phyloP scores from a whole-genome alignment of 106 monocot genomes.

The Acanthochlamys bracteata region DNA sequence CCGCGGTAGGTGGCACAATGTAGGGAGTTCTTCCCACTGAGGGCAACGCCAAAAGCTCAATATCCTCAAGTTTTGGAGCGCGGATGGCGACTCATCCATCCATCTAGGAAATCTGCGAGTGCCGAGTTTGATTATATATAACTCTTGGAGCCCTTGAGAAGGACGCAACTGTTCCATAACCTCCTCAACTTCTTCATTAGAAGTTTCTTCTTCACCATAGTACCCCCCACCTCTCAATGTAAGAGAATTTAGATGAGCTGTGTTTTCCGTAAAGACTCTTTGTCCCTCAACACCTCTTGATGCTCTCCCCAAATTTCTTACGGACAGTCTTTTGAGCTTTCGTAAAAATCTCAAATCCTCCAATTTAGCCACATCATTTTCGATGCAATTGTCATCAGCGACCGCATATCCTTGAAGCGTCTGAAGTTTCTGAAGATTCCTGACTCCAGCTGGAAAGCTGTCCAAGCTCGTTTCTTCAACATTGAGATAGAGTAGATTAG shows the following conservation, averaged over 20 bases:
- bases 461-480: constrained; percentile 4
- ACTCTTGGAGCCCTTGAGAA: too few species aligned
- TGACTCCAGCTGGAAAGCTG: constrained; percentile 16
- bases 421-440: constrained; percentile 15
- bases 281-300: neutral
- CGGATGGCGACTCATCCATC: too few species aligned
- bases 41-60: too few species aligned
- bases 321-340: neutral
- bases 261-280: neutral
- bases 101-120: too few species aligned
- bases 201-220: neutral
- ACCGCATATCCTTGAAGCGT: constrained; percentile 5
- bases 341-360: constrained; percentile 1
- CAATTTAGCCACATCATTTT: constrained; percentile 3
- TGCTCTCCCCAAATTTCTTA: constrained; percentile 15
- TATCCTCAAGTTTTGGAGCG: too few species aligned
- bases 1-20: too few species aligned
- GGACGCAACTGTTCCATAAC: too few species aligned
- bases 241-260: neutral
- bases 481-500: constrained; percentile 14
- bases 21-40: too few species aligned
- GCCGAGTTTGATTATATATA: too few species aligned
- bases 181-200: neutral
- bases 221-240: neutral
- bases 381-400: neutral